These are phyloP conservation scores for Reticulascus tulasneorum DNA, from an alignment of 2,329 filamentous ascomycete genomes.

Conservation along the genomic window DNA sequence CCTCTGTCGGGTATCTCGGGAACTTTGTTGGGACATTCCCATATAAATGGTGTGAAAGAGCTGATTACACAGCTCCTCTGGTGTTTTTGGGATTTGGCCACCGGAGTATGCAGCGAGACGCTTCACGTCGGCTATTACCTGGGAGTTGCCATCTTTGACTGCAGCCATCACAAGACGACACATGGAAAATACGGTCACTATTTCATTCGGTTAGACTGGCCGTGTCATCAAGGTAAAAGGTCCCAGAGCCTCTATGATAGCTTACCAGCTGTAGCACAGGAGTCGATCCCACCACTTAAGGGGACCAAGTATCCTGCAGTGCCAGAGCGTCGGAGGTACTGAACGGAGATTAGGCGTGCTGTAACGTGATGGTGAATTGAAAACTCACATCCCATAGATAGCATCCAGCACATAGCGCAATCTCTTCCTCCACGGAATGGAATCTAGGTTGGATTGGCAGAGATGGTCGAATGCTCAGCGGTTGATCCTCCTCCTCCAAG, in stretches of 20 bases:
- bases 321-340: constrained; percentile 12
- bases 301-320: constrained; percentile 53
- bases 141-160: constrained; percentile 36
- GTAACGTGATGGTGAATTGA: not conserved
- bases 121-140: constrained; percentile 34
- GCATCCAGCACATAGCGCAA: constrained; percentile 59
- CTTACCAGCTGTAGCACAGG: constrained; percentile 43
- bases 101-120: constrained; percentile 23
- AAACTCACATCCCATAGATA: constrained; percentile 56
- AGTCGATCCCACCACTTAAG: constrained; percentile 53
- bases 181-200: constrained; percentile 40
- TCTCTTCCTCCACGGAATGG: constrained; percentile 63
- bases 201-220: constrained; percentile 24
- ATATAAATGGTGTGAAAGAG: constrained; percentile 56
- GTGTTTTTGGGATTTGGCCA: constrained; percentile 40
- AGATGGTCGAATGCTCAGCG: constrained; percentile 35
- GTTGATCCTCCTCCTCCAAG: constrained; percentile 34
- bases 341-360: not conserved
- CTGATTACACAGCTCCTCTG: constrained; percentile 51
- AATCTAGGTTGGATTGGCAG: constrained; percentile 43
- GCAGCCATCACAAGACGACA: constrained; percentile 53
- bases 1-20: constrained; percentile 61
- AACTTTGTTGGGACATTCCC: constrained; percentile 66
- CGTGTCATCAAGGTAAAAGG: constrained; percentile 40
- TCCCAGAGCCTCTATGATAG: constrained; percentile 25